Evolutionary conservation across 2,329 filamentous ascomycete genomes (phyloP).

Genomic region (Atkinsonella texensis): DNA sequence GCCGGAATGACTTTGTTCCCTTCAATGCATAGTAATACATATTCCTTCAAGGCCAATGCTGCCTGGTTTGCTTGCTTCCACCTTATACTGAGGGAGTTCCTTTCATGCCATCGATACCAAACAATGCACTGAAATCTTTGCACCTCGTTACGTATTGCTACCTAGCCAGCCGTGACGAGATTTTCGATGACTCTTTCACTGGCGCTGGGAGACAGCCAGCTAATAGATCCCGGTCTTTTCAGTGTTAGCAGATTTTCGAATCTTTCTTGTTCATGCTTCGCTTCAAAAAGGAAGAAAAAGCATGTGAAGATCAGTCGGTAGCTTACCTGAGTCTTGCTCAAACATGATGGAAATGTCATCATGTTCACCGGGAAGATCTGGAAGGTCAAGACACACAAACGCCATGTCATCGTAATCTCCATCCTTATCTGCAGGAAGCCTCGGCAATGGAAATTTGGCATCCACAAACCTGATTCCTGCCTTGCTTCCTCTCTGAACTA

Average conservation of each 20-base stretch:
- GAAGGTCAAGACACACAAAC: constrained; percentile 76
- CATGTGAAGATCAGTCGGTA: neutral
- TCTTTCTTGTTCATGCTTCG: neutral
- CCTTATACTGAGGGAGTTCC: neutral
- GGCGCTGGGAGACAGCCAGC: constrained; percentile 41
- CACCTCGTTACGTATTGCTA: neutral
- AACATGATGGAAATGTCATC: constrained; percentile 83
- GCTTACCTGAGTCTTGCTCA: constrained; percentile 63
- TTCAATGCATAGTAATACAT: neutral
- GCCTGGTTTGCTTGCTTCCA: neutral
- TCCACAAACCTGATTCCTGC: constrained; percentile 70
- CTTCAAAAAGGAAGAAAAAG: constrained; percentile 15
- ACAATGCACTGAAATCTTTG: neutral
- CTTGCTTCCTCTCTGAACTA: constrained; percentile 50
- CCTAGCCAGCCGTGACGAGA: constrained; percentile 18
- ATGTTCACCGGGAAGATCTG: constrained; percentile 83
- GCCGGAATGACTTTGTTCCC: neutral
- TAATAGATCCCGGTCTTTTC: constrained; percentile 41
- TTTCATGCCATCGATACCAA: too few species aligned
- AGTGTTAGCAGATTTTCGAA: neutral
- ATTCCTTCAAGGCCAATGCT: neutral
- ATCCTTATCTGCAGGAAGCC: constrained; percentile 38
- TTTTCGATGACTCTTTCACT: constrained; percentile 33
- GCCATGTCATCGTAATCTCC: constrained; percentile 47
- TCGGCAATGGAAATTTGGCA: constrained; percentile 79